Evolutionary conservation across 2,329 filamentous ascomycete genomes (phyloP), one percentile per base, ranked within the genome.

Genomic region (Ustulina deusta): DNA sequence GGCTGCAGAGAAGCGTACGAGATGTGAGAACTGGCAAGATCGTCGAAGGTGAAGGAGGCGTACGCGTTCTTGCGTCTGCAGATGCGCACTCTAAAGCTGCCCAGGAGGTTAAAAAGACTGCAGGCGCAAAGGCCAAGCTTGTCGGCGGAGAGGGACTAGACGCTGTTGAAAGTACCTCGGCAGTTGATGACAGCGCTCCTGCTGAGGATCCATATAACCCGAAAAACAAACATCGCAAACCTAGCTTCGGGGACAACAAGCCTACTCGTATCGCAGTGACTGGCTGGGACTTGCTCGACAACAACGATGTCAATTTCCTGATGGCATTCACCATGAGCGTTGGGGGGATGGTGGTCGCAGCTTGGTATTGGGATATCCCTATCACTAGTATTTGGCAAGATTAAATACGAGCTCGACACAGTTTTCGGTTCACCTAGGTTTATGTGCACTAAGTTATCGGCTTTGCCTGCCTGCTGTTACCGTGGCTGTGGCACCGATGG

Each of bases 291-390:
- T 78, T 97, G 69, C 83, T 99, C 65, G 94, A 97, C 79, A 99
- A 99, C 79, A 99, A 99, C 79, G 92, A 93, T 62, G 94, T 99
- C 74, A 99, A 99, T 79, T 88, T 97, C 65, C 79, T 95, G 64
- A 98, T 97, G 95, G 94, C 95, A 0, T 85, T 88, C 15, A 84
- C 85, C 4, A 94, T 97, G 87, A 97, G 93, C 77, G 71, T 94
- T 20, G 88, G 90, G 4, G 92, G 90, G 4, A 97, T 98, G 88
- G 83, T 81, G 0, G 80, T 88, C 38, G 89, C 87, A 34, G 81
- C 84, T 51, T 89, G 85, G 86, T 84, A 86, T 67, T 91, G 89
- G 89, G 83, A 80, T 4, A 75, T 90, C 27, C 84, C 87, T 6
- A 75, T 89, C 15, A 73, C 79, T 62, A 82, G 77, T 61, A 79